A percentile compares a stretch with the other conserved stretches of the same genome.
phyloP scores from a whole-genome alignment of 495 filamentous ascomycete species.

The Aspergillus carlsbadensis region DNA sequence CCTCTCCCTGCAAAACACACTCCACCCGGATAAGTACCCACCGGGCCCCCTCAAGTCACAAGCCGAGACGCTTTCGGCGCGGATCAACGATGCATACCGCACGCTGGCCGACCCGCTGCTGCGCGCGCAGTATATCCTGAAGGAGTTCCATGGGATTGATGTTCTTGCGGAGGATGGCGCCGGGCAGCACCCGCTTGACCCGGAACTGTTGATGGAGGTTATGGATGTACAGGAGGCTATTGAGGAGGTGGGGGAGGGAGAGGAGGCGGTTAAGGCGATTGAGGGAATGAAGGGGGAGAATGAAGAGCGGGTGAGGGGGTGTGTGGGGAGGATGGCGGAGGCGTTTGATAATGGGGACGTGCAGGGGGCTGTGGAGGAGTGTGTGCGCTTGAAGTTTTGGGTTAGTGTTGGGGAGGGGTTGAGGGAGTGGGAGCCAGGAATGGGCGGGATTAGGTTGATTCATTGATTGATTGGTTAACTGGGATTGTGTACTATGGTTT shows the following conservation, averaged over 20 bases:
- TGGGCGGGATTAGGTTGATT: constrained; percentile 60
- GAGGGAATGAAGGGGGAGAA: constrained; percentile 62
- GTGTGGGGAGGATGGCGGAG: constrained; percentile 56
- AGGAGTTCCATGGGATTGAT: constrained; percentile 65
- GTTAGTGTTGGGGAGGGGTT: constrained; percentile 80
- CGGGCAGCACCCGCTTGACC: constrained; percentile 57
- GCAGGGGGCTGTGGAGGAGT: constrained; percentile 64
- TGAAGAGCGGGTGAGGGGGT: constrained; percentile 59
- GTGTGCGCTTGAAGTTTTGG: constrained; percentile 86
- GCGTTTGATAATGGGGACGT: constrained; percentile 69
- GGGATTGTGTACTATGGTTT: neutral
- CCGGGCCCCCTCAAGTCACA: constrained; percentile 51
- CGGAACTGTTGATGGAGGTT: constrained; percentile 79
- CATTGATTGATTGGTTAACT: constrained; percentile 42
- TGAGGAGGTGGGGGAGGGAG: constrained; percentile 57
- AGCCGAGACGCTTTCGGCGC: constrained; percentile 70
- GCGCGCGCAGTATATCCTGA: constrained; percentile 82
- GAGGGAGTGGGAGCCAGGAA: constrained; percentile 77
- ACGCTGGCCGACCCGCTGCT: constrained; percentile 73
- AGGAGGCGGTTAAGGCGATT: constrained; percentile 62
- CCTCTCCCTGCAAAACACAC: constrained; percentile 71
- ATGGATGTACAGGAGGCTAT: constrained; percentile 84
- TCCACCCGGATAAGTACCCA: constrained; percentile 81
- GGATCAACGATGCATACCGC: constrained; percentile 86
- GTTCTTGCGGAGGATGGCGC: constrained; percentile 70